Evolutionary conservation across 2,329 filamentous ascomycete genomes (phyloP).

Genomic region (Aspergillus neotritici): DNA sequence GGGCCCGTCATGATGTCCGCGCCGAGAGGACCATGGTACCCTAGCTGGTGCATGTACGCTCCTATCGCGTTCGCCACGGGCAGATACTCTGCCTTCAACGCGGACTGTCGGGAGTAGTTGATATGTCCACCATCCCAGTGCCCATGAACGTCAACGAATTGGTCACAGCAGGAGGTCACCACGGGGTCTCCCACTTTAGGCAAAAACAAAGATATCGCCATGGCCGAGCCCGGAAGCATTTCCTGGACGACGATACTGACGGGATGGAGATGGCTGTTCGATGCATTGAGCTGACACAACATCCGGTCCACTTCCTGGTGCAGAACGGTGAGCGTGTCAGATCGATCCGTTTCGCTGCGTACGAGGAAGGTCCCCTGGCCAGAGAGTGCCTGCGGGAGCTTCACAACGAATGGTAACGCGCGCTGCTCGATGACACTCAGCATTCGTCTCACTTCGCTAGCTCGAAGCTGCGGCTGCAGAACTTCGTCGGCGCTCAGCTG

Average conservation of each 20-base stretch:
- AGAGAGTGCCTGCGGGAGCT: slow-evolving; percentile 1
- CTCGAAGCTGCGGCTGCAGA: not conserved
- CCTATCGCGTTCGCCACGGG: not conserved
- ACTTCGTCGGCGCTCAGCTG: not conserved
- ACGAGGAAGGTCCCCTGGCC: slow-evolving; percentile 2
- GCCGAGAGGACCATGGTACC: slow-evolving; percentile 5
- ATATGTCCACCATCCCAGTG: slow-evolving; percentile 2
- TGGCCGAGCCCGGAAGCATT: not conserved
- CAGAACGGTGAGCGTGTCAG: not conserved
- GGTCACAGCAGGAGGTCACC: not conserved
- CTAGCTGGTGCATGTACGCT: not conserved
- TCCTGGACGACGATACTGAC: slow-evolving; percentile 2
- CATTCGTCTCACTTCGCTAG: not conserved
- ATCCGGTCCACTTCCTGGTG: not conserved
- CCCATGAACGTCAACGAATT: not conserved
- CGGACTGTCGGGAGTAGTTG: not conserved
- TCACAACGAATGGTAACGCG: slow-evolving; percentile 1
- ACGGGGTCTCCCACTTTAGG: not conserved
- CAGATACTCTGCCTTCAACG: not conserved
- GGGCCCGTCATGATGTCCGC: slow-evolving; percentile 3
- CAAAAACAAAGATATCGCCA: slow-evolving; percentile 1
- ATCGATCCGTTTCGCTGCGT: not conserved
- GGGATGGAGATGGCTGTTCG: not conserved
- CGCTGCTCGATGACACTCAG: not conserved
- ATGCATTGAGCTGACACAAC: not conserved